Conservation (phyloP, 1,284 basidiomycete species). For the Cryptococcus amylolentus region DNA sequence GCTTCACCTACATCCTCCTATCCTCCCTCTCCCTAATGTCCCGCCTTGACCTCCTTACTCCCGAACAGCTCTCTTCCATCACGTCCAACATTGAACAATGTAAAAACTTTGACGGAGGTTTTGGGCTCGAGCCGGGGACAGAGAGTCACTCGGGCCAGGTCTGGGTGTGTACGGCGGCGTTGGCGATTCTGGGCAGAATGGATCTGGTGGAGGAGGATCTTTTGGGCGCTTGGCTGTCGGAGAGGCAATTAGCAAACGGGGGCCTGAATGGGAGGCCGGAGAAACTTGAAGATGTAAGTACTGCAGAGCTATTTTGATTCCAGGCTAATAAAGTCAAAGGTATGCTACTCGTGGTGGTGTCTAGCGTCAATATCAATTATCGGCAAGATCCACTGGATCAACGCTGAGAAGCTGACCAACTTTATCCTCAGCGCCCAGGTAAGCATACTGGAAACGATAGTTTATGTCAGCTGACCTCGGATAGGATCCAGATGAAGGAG, state of each 20-base stretch:
- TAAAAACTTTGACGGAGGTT: conserved; percentile 93
- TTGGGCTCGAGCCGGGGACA: conserved; percentile 75
- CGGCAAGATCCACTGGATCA: conserved; percentile 82
- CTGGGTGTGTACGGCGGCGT: conserved; percentile 80
- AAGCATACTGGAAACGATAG: conserved; percentile 17
- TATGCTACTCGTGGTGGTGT: conserved; percentile 98
- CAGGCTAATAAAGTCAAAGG: conserved; percentile 53
- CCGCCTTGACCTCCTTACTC: conserved; percentile 54
- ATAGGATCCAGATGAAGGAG: conserved; percentile 84
- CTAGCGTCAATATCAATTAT: conserved; percentile 84
- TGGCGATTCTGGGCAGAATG: conserved; percentile 79
- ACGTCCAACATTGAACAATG: conserved; percentile 72
- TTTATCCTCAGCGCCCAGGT: conserved; percentile 92
- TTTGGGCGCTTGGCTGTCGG: conserved; percentile 86
- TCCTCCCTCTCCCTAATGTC: conserved; percentile 77
- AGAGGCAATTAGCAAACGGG: conserved; percentile 87
- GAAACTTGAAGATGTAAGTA: conserved; percentile 88
- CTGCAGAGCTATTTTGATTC: neutral
- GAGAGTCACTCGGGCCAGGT: conserved; percentile 94
- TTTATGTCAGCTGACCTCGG: conserved; percentile 1
- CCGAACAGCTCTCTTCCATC: conserved; percentile 57
- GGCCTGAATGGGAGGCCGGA: conserved; percentile 94
- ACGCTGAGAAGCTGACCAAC: conserved; percentile 67
- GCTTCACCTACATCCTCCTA: conserved; percentile 85
- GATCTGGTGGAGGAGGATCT: conserved; percentile 72